Base-by-base conservation (phyloP, 2,329 filamentous ascomycete species). In the Curvularia eragrostidis region DNA sequence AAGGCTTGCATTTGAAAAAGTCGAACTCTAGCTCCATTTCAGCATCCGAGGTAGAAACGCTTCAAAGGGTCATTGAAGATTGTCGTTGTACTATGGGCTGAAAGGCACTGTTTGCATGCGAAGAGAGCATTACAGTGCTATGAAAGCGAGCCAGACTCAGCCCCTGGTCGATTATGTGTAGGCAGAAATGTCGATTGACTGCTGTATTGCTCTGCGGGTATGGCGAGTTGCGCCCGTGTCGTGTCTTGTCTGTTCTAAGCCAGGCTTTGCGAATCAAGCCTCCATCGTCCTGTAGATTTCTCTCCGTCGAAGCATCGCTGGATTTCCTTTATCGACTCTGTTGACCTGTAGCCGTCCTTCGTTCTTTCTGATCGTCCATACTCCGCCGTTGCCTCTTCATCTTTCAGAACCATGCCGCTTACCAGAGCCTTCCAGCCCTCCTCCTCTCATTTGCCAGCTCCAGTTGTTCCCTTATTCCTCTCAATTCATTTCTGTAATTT, bases 391-490 rank as follows among this genome's bases (percentile, higher is more conserved):
- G 5, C 52, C 19, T 19, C 24, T 10, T 28, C 15, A 15, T n/a
- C 2, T 24, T 5, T 26, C 18, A 7, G 23, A 30, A 24, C 42
- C 13, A 15, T 26, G 3, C 30, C 21, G 3, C 5, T 34, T 32
- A 62, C 62, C 59, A 64, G 21, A 62, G 56, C 5, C 21, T 58
- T 13, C 56, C 56, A 15, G 49, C 51, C 48, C 47, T 54, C 18
- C 56, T 62, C 28, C 59, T 50, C 38, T 50, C 41, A n/a, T 59
- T 71, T 34, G 66, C 24, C 51, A 54, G 30, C 30, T 66, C 56
- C 32, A 72, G 36, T n/a, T 71, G 61, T 46, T 67, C 63, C n/a
- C 63, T 48, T 3, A 71, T 71, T 7, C 61, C 58, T 34, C 43
- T 56, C 48, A 71, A 26, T 42, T 72, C 69, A 30, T 59, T 23